A percentile compares a stretch with the other conserved stretches of the same genome.
These are phyloP conservation scores for Colletotrichum gigasporum DNA, from an alignment of 2,329 filamentous ascomycete genomes.

Conservation along the genomic window DNA sequence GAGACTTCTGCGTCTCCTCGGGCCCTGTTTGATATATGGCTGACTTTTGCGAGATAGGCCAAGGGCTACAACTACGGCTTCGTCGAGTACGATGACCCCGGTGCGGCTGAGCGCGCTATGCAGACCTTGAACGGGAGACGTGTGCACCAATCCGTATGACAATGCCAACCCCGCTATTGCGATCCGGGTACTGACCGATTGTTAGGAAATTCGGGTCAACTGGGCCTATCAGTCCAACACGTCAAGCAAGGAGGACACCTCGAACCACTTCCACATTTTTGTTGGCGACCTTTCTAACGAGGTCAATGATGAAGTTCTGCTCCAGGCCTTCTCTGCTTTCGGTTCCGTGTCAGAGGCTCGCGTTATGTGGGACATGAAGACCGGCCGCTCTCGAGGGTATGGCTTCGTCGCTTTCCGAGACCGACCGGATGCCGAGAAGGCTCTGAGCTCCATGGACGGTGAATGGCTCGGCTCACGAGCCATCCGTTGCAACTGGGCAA, in stretches of 20 bases:
- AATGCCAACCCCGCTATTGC: neutral
- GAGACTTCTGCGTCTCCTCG: neutral
- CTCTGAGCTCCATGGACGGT: slow-evolving; percentile 96
- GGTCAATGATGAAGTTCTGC: slow-evolving; percentile 94
- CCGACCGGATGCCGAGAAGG: slow-evolving; percentile 92
- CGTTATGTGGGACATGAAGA: slow-evolving; percentile 99
- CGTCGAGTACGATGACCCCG: slow-evolving; percentile 97
- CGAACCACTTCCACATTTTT: slow-evolving; percentile 98
- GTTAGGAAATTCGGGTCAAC: slow-evolving; percentile 96
- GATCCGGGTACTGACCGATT: slow-evolving; percentile 37
- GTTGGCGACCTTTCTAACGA: slow-evolving; percentile 98
- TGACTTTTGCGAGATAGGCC: slow-evolving; percentile 64
- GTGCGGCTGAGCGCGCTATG: slow-evolving; percentile 96
- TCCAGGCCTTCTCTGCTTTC: slow-evolving; percentile 95
- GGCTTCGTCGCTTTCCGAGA: slow-evolving; percentile 98
- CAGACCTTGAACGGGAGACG: slow-evolving; percentile 93
- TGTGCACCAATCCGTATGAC: slow-evolving; percentile 90
- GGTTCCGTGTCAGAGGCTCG: slow-evolving; percentile 96
- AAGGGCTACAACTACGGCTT: slow-evolving; percentile 99
- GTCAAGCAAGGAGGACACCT: slow-evolving; percentile 94
- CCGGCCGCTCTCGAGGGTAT: slow-evolving; percentile 94
- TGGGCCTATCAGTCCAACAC: slow-evolving; percentile 99
- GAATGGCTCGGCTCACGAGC: slow-evolving; percentile 98
- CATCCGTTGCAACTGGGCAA: slow-evolving; percentile 99
- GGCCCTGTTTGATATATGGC: slow-evolving; percentile 2